phyloP scores from a whole-genome alignment of 2,329 filamentous ascomycete species.

The Trichoderma sp. region DNA sequence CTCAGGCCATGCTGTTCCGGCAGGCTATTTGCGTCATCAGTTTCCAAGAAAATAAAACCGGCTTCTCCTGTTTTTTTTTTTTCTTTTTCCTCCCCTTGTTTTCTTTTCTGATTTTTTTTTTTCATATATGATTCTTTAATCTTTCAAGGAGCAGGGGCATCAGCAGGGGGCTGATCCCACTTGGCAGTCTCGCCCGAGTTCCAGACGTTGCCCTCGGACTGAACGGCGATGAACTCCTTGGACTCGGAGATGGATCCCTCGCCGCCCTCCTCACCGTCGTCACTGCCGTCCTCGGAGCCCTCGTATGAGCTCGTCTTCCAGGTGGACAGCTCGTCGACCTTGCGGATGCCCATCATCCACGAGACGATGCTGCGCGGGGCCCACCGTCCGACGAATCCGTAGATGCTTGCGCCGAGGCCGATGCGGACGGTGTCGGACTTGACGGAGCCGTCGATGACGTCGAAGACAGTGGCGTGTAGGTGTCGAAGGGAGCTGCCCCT shows the following conservation, averaged over 20 bases:
- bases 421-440: constrained; percentile 67
- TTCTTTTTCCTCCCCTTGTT: not conserved
- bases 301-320: constrained; percentile 49
- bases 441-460: constrained; percentile 70
- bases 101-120: not conserved
- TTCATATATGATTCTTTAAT: not conserved
- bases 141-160: constrained; percentile 5
- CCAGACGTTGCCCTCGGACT: constrained; percentile 41
- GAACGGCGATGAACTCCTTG: constrained; percentile 52
- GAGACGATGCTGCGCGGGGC: constrained; percentile 74
- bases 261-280: constrained; percentile 30
- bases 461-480: constrained; percentile 84
- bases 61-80: not conserved
- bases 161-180: constrained; percentile 5
- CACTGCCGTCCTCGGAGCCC: constrained; percentile 37
- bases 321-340: constrained; percentile 54
- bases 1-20: constrained; percentile 8
- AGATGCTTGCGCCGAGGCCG: constrained; percentile 78
- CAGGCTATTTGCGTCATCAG: not conserved
- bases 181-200: constrained; percentile 38
- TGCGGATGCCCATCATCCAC: constrained; percentile 85
- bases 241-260: constrained; percentile 26
- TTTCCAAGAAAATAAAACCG: not conserved
- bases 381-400: constrained; percentile 81
- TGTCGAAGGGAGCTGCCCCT: constrained; percentile 71